Evolutionary conservation across 495 filamentous ascomycete species (phyloP).

Genomic region (Hypoxylon fragiforme): DNA sequence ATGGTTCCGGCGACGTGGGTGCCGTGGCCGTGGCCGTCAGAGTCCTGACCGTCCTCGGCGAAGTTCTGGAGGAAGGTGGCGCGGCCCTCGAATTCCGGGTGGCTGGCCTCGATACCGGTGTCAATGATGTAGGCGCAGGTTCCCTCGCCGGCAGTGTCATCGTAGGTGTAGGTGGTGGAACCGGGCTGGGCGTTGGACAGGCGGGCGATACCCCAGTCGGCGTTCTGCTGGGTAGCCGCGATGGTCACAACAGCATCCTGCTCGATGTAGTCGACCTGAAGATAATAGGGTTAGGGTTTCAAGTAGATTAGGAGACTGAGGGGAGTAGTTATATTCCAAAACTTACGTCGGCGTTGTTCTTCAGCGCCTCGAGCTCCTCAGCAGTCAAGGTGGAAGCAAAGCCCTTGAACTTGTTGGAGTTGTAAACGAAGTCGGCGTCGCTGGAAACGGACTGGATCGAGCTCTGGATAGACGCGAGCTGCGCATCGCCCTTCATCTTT

Average conservation of each 20-base stretch:
- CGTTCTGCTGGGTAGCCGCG: conserved; percentile 48
- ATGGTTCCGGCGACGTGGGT: conserved; percentile 70
- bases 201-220: conserved; percentile 60
- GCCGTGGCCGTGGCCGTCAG: conserved; percentile 54
- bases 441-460: conserved; percentile 37
- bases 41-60: conserved; percentile 34
- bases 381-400: conserved; percentile 46
- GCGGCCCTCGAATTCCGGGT: conserved; percentile 61
- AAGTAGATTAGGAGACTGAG: not conserved
- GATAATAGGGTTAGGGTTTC: not conserved
- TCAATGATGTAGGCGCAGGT: conserved; percentile 64
- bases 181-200: conserved; percentile 50
- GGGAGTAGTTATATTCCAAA: not conserved
- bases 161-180: conserved; percentile 58
- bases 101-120: conserved; percentile 58
- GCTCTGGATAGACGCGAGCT: conserved; percentile 36
- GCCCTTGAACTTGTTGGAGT: conserved; percentile 46
- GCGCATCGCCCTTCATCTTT: conserved; percentile 41
- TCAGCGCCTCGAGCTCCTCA: conserved; percentile 46
- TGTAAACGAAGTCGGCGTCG: conserved; percentile 48
- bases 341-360: conserved; percentile 44
- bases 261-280: conserved; percentile 56
- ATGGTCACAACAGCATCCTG: conserved; percentile 51
- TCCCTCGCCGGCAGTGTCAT: conserved; percentile 57
- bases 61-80: conserved; percentile 50